phyloP scores from a whole-genome alignment of 1,284 basidiomycete species.

The Puccinia sorghi region DNA sequence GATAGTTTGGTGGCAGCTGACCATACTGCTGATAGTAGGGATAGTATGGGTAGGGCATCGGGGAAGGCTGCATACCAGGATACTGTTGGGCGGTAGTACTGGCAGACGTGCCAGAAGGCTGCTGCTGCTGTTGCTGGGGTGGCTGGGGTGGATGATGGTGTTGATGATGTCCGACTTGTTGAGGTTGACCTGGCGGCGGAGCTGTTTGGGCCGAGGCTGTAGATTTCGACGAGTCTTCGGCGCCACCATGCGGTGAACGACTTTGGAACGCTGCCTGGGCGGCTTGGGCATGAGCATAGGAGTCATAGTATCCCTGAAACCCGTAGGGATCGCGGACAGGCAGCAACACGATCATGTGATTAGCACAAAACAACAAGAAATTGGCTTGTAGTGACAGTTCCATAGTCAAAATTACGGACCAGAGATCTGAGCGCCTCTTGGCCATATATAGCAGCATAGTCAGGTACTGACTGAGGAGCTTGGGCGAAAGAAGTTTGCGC shows the following conservation, averaged over 20 bases:
- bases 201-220: slow-evolving; percentile 26
- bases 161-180: slow-evolving; percentile 27
- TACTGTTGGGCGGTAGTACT: slow-evolving; percentile 45
- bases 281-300: slow-evolving; percentile 48
- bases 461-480: slow-evolving; percentile 40
- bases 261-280: slow-evolving; percentile 48
- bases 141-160: slow-evolving; percentile 28
- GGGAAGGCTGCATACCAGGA: slow-evolving; percentile 45
- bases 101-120: slow-evolving; percentile 31
- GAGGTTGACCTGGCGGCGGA: slow-evolving; percentile 33
- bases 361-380: slow-evolving; percentile 1
- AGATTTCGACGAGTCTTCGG: slow-evolving; percentile 36
- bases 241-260: slow-evolving; percentile 43
- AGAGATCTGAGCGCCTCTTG: slow-evolving; percentile 43
- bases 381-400: neutral
- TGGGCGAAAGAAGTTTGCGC: slow-evolving; percentile 33
- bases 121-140: slow-evolving; percentile 29
- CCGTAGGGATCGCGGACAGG: neutral
- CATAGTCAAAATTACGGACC: slow-evolving; percentile 10
- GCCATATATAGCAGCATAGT: slow-evolving; percentile 48
- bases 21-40: slow-evolving; percentile 49
- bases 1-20: slow-evolving; percentile 47
- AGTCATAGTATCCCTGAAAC: slow-evolving; percentile 44
- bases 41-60: slow-evolving; percentile 50
- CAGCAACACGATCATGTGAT: neutral